A percentile compares a stretch with the other conserved stretches of the same genome.
Evolutionary conservation across 306 rosid species (phyloP).

Genomic region (Glycine latifolia): DNA sequence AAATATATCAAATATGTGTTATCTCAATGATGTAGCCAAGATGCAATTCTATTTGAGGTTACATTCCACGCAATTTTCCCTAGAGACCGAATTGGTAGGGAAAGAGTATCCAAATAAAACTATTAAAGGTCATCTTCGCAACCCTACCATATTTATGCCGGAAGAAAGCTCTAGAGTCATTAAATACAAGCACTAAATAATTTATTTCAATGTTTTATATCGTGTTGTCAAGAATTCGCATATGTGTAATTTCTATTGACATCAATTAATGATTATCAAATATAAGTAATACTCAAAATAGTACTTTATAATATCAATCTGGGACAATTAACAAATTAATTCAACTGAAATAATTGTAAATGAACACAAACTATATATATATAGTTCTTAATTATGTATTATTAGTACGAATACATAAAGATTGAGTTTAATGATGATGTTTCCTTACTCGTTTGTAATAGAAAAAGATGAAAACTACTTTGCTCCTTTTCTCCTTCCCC

Average conservation of each 20-base stretch:
- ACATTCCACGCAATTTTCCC: background rate
- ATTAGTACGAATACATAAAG: no score
- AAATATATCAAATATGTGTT: background rate
- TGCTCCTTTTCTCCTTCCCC: background rate
- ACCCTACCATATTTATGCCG: background rate
- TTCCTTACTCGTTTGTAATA: no score
- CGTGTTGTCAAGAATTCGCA: background rate
- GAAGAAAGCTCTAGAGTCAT: conserved; percentile 1
- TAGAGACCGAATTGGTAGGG: background rate
- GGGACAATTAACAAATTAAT: background rate
- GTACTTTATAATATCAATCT: background rate
- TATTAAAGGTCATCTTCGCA: background rate
- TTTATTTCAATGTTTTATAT: background rate
- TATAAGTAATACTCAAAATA: background rate
- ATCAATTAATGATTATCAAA: background rate
- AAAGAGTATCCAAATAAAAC: background rate
- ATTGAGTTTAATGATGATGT: no score
- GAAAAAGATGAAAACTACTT: background rate
- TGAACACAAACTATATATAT: background rate
- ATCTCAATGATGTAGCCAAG: background rate
- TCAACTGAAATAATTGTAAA: background rate
- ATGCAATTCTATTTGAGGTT: background rate
- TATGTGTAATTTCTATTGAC: background rate
- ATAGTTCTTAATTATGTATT: no score
- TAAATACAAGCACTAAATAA: background rate